Base-by-base conservation (phyloP, 2,329 filamentous ascomycete genomes). In the Myriosclerotinia curreyana region DNA sequence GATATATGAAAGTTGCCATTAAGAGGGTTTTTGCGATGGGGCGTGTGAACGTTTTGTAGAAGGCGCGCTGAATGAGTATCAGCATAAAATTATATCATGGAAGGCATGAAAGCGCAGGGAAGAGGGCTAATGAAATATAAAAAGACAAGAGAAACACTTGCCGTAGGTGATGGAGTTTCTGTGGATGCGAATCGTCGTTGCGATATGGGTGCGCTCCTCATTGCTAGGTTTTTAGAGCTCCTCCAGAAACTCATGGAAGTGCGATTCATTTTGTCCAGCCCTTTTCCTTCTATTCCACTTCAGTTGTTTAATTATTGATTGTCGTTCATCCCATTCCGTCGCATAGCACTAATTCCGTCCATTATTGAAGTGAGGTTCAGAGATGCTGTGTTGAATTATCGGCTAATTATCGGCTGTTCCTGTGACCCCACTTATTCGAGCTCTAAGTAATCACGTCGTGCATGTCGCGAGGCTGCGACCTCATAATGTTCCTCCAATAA, bases 1-100 rank as follows among this genome's bases (percentile, higher is more conserved):
- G 91, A 75, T 94, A 95, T 2, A 87, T 89, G 73, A 91, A 86
- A 63, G 92, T 83, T 62, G 91, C 89, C 73, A 89, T 82, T 46
- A 94, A 81, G 69, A 91, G 84, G 62, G 86, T 86, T 77, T 92
- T 94, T 61, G 85, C 82, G 53, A 94, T 80, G 3, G 91, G 90
- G 1, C 88, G 82, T 48, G 86, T 85, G 73, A 92, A 92, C 17
- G 85, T 86, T 73, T 85, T 87, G 80, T 92, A 94, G 78, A 93
- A 93, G 54, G 81, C 79, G 58, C 83, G 77, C 84, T 89, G 70
- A 5, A 20, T 36, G 9, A 9, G 9, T 60, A 15, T 51, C 53
- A 60, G 46, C 58, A n/a, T 4, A 28, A 15, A 20, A 12, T n/a
- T 9, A 14, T 38, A n/a, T 38, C 11, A 28, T 31, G 6, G 15